Evolutionary conservation across 495 filamentous ascomycete genomes (phyloP).

Genomic region (Bryoglossum gracile): DNA sequence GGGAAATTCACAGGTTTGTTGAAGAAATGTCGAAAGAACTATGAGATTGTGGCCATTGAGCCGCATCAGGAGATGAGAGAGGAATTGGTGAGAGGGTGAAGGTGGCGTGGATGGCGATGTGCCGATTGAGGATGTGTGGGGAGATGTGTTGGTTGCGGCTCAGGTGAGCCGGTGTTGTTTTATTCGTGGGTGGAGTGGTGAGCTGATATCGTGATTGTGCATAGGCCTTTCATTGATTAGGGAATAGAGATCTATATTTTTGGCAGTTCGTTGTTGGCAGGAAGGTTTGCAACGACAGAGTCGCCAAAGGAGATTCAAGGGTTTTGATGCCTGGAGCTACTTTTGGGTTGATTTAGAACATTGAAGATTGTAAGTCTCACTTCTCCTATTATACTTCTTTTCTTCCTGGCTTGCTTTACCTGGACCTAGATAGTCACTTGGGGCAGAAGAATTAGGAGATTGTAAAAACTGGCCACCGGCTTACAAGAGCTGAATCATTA

Average conservation of each 20-base stretch:
- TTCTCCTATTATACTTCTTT: too few relatives aligned
- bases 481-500: too few relatives aligned
- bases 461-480: background rate
- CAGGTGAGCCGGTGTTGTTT: too few relatives aligned
- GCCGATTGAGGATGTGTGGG: constrained; percentile 46
- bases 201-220: constrained; percentile 7
- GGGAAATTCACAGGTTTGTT: constrained; percentile 61
- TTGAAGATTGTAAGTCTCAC: constrained; percentile 50
- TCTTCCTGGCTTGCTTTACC: too few relatives aligned
- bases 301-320: constrained; percentile 51
- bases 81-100: constrained; percentile 42
- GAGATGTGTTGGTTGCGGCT: constrained; percentile 54
- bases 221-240: constrained; percentile 57
- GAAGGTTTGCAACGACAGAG: constrained; percentile 52
- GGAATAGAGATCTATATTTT: too few relatives aligned
- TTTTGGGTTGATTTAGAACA: constrained; percentile 59
- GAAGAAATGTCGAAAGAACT: constrained; percentile 42
- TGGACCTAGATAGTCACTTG: too few relatives aligned
- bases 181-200: too few relatives aligned
- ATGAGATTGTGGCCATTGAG: constrained; percentile 52
- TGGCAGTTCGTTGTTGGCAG: background rate
- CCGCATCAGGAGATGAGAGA: constrained; percentile 54
- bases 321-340: constrained; percentile 42
- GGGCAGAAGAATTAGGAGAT: too few relatives aligned
- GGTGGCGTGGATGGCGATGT: constrained; percentile 48